Percentiles rank a stretch among this genome's conserved stretches.
Evolutionary conservation across 2,329 filamentous ascomycete species (phyloP).

Genomic region (Cryphonectria carpinicola): DNA sequence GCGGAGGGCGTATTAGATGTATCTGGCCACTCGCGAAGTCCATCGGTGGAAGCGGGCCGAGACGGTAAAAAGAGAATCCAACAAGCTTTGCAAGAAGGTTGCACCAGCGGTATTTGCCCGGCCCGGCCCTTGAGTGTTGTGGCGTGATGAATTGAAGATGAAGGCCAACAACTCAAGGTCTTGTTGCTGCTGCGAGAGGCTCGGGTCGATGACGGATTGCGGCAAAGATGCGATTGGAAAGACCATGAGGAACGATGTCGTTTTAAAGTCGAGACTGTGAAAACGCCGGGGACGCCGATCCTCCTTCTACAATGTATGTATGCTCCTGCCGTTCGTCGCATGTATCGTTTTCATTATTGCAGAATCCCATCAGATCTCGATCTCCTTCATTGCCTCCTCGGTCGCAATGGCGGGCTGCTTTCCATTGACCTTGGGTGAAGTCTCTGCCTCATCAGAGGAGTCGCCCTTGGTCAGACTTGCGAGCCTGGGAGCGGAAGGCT

Average conservation of each 20-base stretch:
- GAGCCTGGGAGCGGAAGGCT: conserved; percentile 38
- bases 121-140: conserved; percentile 7
- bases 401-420: conserved; percentile 47
- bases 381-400: conserved; percentile 63
- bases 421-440: conserved; percentile 44
- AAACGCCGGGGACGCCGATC: conserved; percentile 30
- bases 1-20: conserved; percentile 24
- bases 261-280: conserved; percentile 29
- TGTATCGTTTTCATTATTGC: conserved; percentile 34
- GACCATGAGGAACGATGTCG: conserved; percentile 20
- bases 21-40: conserved; percentile 24
- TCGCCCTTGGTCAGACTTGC: conserved; percentile 40
- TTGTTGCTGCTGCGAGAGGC: neutral
- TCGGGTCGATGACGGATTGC: neutral
- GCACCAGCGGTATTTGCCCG: conserved; percentile 2
- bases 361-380: conserved; percentile 55
- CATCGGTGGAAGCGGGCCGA: conserved; percentile 6
- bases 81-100: conserved; percentile 24
- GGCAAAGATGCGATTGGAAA: conserved; percentile 17
- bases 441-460: conserved; percentile 44
- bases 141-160: conserved; percentile 10
- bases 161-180: conserved; percentile 6
- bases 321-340: conserved; percentile 30
- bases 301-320: conserved; percentile 27
- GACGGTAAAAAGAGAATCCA: conserved; percentile 21